Percentiles rank a stretch among this genome's conserved stretches.
phyloP scores from a whole-genome alignment of 2,329 filamentous ascomycete species.

The Ceratocystis smalleyi region DNA sequence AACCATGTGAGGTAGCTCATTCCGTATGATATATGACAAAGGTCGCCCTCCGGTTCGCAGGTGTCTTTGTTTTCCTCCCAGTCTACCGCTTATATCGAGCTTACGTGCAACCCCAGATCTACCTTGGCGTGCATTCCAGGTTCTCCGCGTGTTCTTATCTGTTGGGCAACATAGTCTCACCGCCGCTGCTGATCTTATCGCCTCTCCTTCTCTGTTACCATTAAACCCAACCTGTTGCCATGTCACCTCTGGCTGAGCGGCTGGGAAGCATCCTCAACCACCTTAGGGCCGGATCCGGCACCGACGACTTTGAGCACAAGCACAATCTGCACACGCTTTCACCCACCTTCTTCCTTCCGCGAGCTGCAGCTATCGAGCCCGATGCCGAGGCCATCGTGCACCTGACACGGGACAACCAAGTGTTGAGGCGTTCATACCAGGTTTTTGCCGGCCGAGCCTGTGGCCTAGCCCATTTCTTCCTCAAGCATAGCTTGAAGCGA shows the following conservation, averaged over 20 bases:
- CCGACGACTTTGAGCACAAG: conserved; percentile 26
- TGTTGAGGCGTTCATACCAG: conserved; percentile 60
- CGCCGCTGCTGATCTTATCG: not conserved
- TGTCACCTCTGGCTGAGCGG: conserved; percentile 44
- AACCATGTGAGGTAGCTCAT: not conserved
- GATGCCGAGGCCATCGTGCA: conserved; percentile 75
- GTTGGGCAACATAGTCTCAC: not conserved
- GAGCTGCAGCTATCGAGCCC: conserved; percentile 78
- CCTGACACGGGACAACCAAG: conserved; percentile 58
- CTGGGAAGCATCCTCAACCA: conserved; percentile 42
- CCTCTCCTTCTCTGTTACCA: no score
- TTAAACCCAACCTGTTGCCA: not conserved
- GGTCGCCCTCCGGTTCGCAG: not conserved
- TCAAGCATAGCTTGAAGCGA: conserved; percentile 54
- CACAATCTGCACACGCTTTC: conserved; percentile 63
- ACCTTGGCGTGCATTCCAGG: not conserved
- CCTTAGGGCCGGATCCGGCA: conserved; percentile 22
- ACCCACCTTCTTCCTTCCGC: conserved; percentile 72
- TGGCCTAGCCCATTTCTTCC: conserved; percentile 76
- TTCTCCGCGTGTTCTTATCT: not conserved
- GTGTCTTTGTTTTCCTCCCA: not conserved
- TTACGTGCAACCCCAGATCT: not conserved
- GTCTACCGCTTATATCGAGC: not conserved
- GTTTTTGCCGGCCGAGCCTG: conserved; percentile 74
- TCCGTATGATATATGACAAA: not conserved